Evolutionary conservation across 495 filamentous ascomycete species (phyloP), one percentile per base, ranked within the genome.

Genomic region (Penicillium dipodomyicola): DNA sequence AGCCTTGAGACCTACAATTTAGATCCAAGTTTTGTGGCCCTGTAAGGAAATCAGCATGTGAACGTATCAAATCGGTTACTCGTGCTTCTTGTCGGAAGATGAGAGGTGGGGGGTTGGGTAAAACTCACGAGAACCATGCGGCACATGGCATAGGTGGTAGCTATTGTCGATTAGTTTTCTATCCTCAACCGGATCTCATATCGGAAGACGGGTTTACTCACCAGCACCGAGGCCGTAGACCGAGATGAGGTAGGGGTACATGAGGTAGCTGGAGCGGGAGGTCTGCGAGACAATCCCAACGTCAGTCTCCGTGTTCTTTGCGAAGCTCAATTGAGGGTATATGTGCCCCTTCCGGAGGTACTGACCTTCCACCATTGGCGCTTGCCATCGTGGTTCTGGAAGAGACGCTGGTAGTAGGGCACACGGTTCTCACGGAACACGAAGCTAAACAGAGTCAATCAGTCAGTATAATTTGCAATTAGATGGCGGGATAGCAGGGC

Each of bases 331-430:
- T 49, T 57, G 25, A 33, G 23, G 37, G 37, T 19, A 53, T 33
- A 20, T 27, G 40, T 30, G 35, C 15, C 17, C 44, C 37, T 47
- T n/a, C 43, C 43, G 52, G 44, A 41, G 42, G 50, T 19, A 84
- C 88, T 76, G 72, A 96, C 92, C 79, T 95, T 91, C 72, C 82
- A 82, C 91, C 91, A 96, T 73, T 91, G 77, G 70, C 92, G 85
- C 64, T 85, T 78, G 68, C 90, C 86, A 73, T 90, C 88, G 64
- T 92, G 84, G 47, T 81, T 77, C 78, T 96, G 91, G 80, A 91
- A 93, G 43, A 87, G 74, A 60, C 84, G 80, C 82, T 96, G 92
- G 76, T 90, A 88, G 71, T 87, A 73, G 33, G 86, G 89, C 67
- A 96, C 92, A 71, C 84, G 84, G 84, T 96, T 96, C 71, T 84